phyloP scores from a whole-genome alignment of 805 yeast species.

The Nakazawaea wickerhamii region DNA sequence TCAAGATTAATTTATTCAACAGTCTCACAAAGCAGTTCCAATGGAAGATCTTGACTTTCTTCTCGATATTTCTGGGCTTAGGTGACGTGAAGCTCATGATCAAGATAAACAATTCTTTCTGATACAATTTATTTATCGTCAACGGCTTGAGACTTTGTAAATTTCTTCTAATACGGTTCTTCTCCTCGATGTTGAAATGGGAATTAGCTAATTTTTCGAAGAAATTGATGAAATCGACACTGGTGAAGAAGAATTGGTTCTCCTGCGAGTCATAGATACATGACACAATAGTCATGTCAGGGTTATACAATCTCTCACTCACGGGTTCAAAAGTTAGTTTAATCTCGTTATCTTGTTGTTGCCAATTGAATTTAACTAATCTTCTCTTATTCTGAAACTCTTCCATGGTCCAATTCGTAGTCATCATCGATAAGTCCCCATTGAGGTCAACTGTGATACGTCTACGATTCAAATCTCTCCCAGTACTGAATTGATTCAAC shows the following conservation, averaged over 20 bases:
- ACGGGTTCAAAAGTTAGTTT: constrained; percentile 34
- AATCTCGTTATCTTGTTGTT: constrained; percentile 28
- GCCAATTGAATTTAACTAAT: constrained; percentile 40
- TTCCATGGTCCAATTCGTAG: constrained; percentile 39
- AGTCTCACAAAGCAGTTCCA: constrained; percentile 55
- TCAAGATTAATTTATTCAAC: constrained; percentile 49
- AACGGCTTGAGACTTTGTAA: constrained; percentile 57
- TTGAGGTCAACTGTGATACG: background rate
- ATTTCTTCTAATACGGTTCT: constrained; percentile 63
- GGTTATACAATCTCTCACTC: constrained; percentile 29
- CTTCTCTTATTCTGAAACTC: constrained; percentile 40
- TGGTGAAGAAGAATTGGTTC: constrained; percentile 47
- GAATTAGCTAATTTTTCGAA: constrained; percentile 50
- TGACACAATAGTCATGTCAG: constrained; percentile 42
- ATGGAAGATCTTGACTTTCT: constrained; percentile 60
- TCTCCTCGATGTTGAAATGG: constrained; percentile 60
- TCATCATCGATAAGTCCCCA: constrained; percentile 22
- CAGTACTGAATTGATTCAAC: background rate
- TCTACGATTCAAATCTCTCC: background rate
- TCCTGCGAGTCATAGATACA: constrained; percentile 59
- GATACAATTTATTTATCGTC: constrained; percentile 47
- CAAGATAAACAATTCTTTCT: constrained; percentile 33
- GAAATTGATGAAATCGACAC: constrained; percentile 56
- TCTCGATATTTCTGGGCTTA: constrained; percentile 63
- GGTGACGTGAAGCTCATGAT: constrained; percentile 62